Base-by-base conservation (phyloP, 768 basidiomycete genomes). In the Tricholoma bakamatsutake region DNA sequence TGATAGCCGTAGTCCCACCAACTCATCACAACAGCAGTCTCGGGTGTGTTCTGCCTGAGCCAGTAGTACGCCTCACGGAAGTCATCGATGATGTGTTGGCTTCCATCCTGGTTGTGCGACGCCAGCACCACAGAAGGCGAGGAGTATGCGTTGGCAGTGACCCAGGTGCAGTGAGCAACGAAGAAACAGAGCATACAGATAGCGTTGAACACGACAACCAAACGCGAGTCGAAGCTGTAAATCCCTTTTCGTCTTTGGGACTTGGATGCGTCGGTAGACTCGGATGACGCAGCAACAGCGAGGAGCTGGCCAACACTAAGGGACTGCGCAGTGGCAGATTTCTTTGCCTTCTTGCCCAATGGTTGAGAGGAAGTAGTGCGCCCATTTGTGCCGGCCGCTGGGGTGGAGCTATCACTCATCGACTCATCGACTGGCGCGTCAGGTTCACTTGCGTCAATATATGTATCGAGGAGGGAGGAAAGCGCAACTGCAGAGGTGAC, bases 1-100 rank as follows among this genome's bases (percentile, higher is more conserved):
- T 98, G 96, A 69, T 99, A 98, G 28, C 96, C 97, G 62, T 98
- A 99, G 74, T 98, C 97, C 97, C 97, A 98, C 97, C 97, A 99
- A 58, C 89, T 92, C 93, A 96, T 95, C 24, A 98, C 87, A 31
- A 98, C 95, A 5, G 93, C 85, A 57, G 91, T 87, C 69, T 93
- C 77, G 5, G 88, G 80, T 2, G 97, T 99, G 73, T 98, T 99
- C 73, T 95, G 89, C 52, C 97, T 80, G 48, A 99, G 71, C 97
- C 97, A 99, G 67, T 98, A 98, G 70, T 99, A 98, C 11, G 97
- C 97, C 75, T 98, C 97, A 56, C 97, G 82, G 85, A 98, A 99
- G 70, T 99, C 97, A 66, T 99, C 97, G 64, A 99, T 98, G 64
- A 98, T 90, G 69, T 93, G 85, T 66, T 92, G 88, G 55, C 82